A percentile compares a stretch with the other conserved stretches of the same genome.
phyloP scores from a whole-genome alignment of 768 basidiomycete genomes.

The Rhodotorula graminis region DNA sequence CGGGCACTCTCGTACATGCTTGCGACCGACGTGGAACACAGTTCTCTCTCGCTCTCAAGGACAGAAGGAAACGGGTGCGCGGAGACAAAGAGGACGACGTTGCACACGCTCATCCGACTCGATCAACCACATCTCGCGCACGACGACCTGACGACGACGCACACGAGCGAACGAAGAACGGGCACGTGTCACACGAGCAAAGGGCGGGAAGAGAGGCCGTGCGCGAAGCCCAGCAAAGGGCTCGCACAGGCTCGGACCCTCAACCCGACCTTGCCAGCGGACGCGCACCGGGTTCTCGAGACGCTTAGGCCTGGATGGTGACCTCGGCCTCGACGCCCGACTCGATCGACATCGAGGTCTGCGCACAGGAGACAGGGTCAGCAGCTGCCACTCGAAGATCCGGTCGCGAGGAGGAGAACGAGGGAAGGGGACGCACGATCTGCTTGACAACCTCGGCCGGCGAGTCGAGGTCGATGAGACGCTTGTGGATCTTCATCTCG shows the following conservation, averaged over 20 bases:
- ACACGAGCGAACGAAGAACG: too few relatives aligned
- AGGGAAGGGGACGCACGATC: constrained; percentile 74
- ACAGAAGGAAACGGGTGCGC: not conserved
- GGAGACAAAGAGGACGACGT: not conserved
- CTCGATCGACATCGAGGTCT: constrained; percentile 98
- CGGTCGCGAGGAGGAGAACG: not conserved
- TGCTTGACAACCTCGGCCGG: constrained; percentile 99
- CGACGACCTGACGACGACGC: not conserved
- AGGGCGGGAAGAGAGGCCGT: too few relatives aligned
- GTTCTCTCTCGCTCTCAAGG: too few relatives aligned
- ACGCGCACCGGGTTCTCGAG: not conserved
- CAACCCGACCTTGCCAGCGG: too few relatives aligned
- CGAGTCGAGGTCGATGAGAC: constrained; percentile 96
- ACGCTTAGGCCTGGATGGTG: not conserved
- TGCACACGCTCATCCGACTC: not conserved
- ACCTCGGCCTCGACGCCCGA: constrained; percentile 86
- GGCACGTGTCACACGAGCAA: too few relatives aligned
- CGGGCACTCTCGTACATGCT: too few relatives aligned
- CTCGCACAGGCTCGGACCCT: not conserved
- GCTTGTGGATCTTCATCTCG: constrained; percentile 99
- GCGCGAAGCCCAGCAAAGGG: not conserved
- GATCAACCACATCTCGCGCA: not conserved
- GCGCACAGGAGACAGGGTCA: constrained; percentile 14
- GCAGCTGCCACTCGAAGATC: too few relatives aligned
- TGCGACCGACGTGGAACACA: too few relatives aligned